Evolutionary conservation across 2,329 filamentous ascomycete species (phyloP).

Genomic region (Gaeumannomyces sp.): DNA sequence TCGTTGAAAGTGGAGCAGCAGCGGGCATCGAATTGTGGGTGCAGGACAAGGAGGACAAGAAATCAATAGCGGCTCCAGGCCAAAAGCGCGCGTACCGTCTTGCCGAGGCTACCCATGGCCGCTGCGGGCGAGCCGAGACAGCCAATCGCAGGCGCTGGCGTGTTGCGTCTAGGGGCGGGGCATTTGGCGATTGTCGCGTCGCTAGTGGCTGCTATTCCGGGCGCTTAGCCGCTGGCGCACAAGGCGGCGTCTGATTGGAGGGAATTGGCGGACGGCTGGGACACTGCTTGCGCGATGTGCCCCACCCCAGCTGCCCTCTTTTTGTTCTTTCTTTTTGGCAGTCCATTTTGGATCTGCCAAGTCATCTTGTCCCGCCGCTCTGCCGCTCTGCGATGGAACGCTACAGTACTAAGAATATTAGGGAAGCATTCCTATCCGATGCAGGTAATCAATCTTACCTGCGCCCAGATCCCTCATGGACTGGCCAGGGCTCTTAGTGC

Average conservation of each 20-base stretch:
- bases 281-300: neutral
- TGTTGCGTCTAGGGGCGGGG: slow-evolving; percentile 3
- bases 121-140: neutral
- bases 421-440: neutral
- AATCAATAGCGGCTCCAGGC: neutral
- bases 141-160: neutral
- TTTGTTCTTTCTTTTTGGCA: neutral
- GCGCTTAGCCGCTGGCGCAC: slow-evolving; percentile 9
- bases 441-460: slow-evolving; percentile 1
- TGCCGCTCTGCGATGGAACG: neutral
- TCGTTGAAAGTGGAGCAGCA: neutral
- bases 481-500: too few relatives aligned
- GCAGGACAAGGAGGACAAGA: slow-evolving; percentile 1
- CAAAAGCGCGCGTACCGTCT: neutral
- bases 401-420: neutral
- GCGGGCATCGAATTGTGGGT: neutral
- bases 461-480: neutral
- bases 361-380: slow-evolving; percentile 4
- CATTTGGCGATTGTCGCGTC: neutral
- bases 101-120: neutral
- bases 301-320: neutral
- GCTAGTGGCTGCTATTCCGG: slow-evolving; percentile 10
- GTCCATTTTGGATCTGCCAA: neutral
- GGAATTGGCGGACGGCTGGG: neutral
- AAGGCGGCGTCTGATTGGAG: neutral